These are phyloP conservation scores for Nemania sp. DNA, from an alignment of 2,329 filamentous ascomycete genomes.

Conservation along the genomic window DNA sequence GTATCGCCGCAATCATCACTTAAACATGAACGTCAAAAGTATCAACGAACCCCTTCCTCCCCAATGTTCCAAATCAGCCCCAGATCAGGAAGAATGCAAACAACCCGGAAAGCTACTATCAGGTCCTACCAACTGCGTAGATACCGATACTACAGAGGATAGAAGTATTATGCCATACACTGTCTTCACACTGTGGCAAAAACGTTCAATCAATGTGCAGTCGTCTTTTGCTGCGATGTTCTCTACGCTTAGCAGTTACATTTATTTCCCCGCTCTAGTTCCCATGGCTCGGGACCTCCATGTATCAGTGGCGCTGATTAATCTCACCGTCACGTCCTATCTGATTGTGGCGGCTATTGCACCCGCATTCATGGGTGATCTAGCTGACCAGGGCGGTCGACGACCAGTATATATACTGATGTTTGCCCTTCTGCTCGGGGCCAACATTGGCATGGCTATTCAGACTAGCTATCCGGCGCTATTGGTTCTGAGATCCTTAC, in stretches of 20 bases:
- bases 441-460: conserved; percentile 48
- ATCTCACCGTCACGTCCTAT: conserved; percentile 35
- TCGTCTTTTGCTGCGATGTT: conserved; percentile 29
- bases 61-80: too few relatives aligned
- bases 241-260: conserved; percentile 30
- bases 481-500: conserved; percentile 52
- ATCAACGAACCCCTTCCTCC: too few relatives aligned
- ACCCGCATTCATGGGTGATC: conserved; percentile 45
- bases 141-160: too few relatives aligned
- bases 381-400: conserved; percentile 45
- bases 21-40: too few relatives aligned
- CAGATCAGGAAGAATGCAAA: too few relatives aligned
- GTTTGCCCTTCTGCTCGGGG: conserved; percentile 42
- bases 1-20: too few relatives aligned
- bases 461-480: conserved; percentile 49
- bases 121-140: too few relatives aligned
- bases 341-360: conserved; percentile 49
- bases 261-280: conserved; percentile 31
- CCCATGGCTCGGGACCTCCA: conserved; percentile 23
- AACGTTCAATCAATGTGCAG: conserved; percentile 29
- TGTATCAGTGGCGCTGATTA: conserved; percentile 24
- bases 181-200: conserved; percentile 20
- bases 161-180: too few relatives aligned
- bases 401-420: conserved; percentile 44
- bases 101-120: too few relatives aligned